Evolutionary conservation across 176 grass and related monocot species (phyloP).

Genomic region (Bromus sterilis): DNA sequence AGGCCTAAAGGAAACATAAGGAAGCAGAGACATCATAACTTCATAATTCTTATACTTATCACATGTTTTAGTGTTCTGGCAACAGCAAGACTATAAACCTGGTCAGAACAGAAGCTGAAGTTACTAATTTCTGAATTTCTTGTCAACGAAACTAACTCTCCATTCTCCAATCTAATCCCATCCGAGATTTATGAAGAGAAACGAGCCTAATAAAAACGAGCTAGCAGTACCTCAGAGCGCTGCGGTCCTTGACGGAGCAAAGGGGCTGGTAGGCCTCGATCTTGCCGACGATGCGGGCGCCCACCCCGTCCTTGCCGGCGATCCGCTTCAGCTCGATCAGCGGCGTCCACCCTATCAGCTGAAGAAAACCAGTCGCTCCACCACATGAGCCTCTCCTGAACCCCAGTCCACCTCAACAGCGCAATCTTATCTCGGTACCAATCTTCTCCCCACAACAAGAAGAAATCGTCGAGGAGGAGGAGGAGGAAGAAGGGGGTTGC

Average conservation of each 20-base stretch:
- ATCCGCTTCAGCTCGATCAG: conserved; percentile 54
- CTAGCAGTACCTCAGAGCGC: conserved; percentile 38
- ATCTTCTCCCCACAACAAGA: background rate
- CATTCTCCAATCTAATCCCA: background rate
- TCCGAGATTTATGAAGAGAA: background rate
- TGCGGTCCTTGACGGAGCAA: conserved; percentile 71
- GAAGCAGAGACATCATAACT: background rate
- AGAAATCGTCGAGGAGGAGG: background rate
- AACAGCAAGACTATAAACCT: background rate
- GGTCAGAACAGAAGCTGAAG: background rate
- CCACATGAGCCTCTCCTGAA: background rate
- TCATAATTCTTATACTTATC: background rate
- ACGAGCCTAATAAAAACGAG: background rate
- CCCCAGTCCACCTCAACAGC: background rate
- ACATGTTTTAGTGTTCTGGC: background rate
- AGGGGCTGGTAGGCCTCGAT: conserved; percentile 75
- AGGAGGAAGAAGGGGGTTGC: background rate
- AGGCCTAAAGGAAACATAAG: background rate
- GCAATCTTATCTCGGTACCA: no score
- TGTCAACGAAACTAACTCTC: background rate
- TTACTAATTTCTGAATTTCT: background rate
- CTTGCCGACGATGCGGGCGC: conserved; percentile 52
- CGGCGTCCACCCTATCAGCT: conserved; percentile 85
- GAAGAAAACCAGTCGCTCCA: background rate
- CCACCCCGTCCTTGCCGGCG: conserved; percentile 32